Conservation (phyloP, 2,329 filamentous ascomycete species). For the Nigrospora sphaerica region DNA sequence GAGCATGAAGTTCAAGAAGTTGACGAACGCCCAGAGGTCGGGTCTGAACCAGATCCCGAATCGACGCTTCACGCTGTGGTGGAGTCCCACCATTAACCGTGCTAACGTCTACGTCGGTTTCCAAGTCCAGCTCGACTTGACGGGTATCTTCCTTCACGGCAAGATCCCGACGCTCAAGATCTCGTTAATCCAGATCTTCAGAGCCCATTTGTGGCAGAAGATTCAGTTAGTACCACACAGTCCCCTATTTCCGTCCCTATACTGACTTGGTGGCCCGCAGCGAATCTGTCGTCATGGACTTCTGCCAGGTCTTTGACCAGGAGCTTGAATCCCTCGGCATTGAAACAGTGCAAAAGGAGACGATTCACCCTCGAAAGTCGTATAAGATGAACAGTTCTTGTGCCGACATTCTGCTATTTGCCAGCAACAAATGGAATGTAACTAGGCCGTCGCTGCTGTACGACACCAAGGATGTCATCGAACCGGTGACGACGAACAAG, state of each 20-base stretch:
- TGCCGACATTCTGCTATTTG: constrained; percentile 93
- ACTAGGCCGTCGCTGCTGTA: constrained; percentile 88
- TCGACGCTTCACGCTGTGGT: constrained; percentile 97
- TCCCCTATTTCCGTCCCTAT: neutral
- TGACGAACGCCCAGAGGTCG: constrained; percentile 93
- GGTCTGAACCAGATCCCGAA: constrained; percentile 99
- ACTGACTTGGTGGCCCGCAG: neutral
- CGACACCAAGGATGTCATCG: constrained; percentile 93
- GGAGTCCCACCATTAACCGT: constrained; percentile 88
- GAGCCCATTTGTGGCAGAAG: constrained; percentile 99
- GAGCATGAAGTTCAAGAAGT: constrained; percentile 95
- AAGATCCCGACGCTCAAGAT: constrained; percentile 99
- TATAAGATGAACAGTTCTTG: constrained; percentile 99
- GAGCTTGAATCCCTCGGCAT: constrained; percentile 93
- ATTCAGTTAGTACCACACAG: constrained; percentile 51
- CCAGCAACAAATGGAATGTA: constrained; percentile 98
- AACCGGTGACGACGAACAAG: constrained; percentile 92
- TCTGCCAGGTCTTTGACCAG: constrained; percentile 97
- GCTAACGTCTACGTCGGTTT: constrained; percentile 99
- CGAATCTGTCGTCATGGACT: constrained; percentile 68
- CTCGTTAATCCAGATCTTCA: constrained; percentile 97
- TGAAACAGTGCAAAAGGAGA: constrained; percentile 97
- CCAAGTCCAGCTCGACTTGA: constrained; percentile 95
- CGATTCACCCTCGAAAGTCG: constrained; percentile 96
- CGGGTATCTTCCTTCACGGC: constrained; percentile 97